Evolutionary conservation across 345 rosid genomes (phyloP).

Genomic region (Moricandia arvensis): DNA sequence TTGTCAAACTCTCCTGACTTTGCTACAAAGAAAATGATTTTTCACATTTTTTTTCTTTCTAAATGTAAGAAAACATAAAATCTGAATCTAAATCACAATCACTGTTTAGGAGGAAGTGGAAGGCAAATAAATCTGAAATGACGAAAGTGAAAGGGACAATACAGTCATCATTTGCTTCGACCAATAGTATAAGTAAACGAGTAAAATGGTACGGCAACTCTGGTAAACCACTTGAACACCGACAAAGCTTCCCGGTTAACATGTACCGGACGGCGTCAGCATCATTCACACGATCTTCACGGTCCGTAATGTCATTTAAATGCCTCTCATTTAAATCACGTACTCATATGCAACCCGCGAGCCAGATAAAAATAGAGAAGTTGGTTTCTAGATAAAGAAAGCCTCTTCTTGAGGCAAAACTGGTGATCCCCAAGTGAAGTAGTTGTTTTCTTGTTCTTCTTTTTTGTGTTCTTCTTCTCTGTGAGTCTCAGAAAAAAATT

Average conservation of each 20-base stretch:
- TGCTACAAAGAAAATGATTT: not conserved
- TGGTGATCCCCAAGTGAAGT: conserved; percentile 11
- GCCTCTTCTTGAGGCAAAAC: not conserved
- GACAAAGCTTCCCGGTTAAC: conserved; percentile 33
- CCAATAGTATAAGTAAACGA: not conserved
- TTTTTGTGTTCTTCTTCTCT: not conserved
- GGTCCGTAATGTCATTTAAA: conserved; percentile 17
- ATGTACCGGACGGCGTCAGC: conserved; percentile 27
- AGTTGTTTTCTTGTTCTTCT: not conserved
- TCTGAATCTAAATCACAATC: conserved; percentile 6
- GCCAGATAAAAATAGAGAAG: not conserved
- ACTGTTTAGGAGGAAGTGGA: conserved; percentile 22
- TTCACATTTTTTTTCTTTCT: not conserved
- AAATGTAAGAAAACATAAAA: not conserved
- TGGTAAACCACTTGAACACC: conserved; percentile 32
- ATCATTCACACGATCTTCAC: conserved; percentile 20
- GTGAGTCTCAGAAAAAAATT: not conserved
- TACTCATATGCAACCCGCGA: conserved; percentile 1
- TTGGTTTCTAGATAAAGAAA: conserved; percentile 8
- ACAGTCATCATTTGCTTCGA: conserved; percentile 23
- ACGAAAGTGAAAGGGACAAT: conserved; percentile 13
- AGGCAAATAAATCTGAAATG: conserved; percentile 18
- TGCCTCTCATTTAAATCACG: conserved; percentile 6
- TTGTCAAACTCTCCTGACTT: not conserved
- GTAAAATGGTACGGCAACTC: conserved; percentile 18